Evolutionary conservation across 305 asterid genomes (phyloP).

Genomic region (Salvia sclarea): DNA sequence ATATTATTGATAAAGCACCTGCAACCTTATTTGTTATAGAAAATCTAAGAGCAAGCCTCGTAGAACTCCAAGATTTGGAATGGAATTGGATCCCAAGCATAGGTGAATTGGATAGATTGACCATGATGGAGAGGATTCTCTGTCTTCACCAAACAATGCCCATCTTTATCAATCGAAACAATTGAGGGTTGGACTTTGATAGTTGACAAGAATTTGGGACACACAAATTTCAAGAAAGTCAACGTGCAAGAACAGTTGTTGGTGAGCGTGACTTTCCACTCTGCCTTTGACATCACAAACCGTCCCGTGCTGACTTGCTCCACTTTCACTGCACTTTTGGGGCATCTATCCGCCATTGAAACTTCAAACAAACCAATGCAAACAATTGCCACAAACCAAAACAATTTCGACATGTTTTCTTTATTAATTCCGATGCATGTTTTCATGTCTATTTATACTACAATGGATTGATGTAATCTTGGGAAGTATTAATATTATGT

Average conservation of each 20-base stretch:
- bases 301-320: neutral
- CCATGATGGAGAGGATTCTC: neutral
- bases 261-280: neutral
- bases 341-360: neutral
- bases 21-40: neutral
- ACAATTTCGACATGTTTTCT: neutral
- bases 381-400: neutral
- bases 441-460: neutral
- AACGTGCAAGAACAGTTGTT: neutral
- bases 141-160: neutral
- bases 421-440: too few relatives aligned
- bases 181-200: neutral
- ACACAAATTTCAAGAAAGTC: neutral
- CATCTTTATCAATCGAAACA: neutral
- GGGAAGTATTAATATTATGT: neutral
- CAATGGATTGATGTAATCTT: neutral
- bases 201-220: neutral
- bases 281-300: neutral
- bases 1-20: too few relatives aligned
- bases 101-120: neutral
- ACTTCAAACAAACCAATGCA: neutral
- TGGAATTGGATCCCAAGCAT: conserved; percentile 8
- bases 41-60: neutral
- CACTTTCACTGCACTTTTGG: neutral
- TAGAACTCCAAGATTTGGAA: neutral